Evolutionary conservation across 345 rosid genomes (phyloP).

Genomic region (Fremontodendron californicum): DNA sequence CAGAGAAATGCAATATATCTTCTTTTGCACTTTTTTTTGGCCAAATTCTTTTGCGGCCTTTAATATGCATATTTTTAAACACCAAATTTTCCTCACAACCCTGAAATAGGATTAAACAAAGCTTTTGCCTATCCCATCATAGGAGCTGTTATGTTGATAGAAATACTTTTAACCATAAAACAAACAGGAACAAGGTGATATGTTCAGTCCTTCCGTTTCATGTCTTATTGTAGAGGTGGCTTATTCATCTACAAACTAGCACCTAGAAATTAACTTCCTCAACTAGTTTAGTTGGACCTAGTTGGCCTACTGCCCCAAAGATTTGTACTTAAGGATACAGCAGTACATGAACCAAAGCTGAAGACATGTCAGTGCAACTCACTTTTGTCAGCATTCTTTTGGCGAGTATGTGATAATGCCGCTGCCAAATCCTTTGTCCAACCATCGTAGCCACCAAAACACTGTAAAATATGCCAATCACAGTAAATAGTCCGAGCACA

Average conservation of each 20-base stretch:
- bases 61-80: background rate
- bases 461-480: slow-evolving; percentile 93
- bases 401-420: slow-evolving; percentile 97
- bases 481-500: slow-evolving; percentile 85
- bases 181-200: background rate
- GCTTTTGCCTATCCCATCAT: background rate
- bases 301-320: background rate
- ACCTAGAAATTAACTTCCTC: slow-evolving; percentile 1
- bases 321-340: background rate
- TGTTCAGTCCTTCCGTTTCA: background rate
- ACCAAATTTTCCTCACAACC: background rate
- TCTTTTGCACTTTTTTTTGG: background rate
- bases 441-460: slow-evolving; percentile 99
- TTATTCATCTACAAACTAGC: background rate
- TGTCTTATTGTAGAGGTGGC: background rate
- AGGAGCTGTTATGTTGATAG: background rate
- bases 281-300: background rate
- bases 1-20: background rate
- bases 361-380: slow-evolving; percentile 22
- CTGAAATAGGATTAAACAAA: background rate
- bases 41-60: background rate
- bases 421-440: slow-evolving; percentile 98
- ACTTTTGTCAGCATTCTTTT: slow-evolving; percentile 98
- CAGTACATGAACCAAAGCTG: background rate
- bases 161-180: background rate